Conservation (phyloP, 1,284 basidiomycete species). For the Porodaedalea pini region DNA sequence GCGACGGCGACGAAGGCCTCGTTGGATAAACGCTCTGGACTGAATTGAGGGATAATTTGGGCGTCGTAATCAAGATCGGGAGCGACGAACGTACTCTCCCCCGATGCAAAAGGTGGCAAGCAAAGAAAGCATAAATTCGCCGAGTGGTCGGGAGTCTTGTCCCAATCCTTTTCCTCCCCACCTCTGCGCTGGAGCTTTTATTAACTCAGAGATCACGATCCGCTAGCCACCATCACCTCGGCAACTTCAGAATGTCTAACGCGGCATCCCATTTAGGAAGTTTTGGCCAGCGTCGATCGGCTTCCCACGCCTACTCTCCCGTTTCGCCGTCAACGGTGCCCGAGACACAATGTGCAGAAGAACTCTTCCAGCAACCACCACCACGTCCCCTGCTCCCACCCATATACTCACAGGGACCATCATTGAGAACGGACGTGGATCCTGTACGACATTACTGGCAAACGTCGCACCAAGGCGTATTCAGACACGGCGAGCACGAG, state of each 20-base stretch:
- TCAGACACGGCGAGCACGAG: not conserved
- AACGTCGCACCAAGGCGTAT: not conserved
- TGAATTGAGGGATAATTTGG: conserved; percentile 1
- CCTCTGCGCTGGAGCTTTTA: not conserved
- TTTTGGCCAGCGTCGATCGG: not conserved
- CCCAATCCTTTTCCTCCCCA: not conserved
- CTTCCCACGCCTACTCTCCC: not conserved
- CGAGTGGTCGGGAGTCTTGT: not conserved
- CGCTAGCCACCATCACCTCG: not conserved
- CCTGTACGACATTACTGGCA: not conserved
- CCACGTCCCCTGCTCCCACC: not conserved
- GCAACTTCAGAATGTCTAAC: not conserved
- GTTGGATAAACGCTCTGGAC: not conserved
- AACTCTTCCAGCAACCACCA: not conserved
- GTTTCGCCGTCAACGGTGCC: not conserved
- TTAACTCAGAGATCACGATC: not conserved
- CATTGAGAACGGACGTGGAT: not conserved
- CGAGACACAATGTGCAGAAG: not conserved
- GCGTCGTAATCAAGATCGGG: not conserved
- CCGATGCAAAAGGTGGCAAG: not conserved
- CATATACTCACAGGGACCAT: not conserved
- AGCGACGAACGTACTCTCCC: not conserved
- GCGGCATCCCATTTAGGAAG: not conserved
- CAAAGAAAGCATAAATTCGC: not conserved
- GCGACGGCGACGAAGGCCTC: not conserved